Evolutionary conservation across 2,329 filamentous ascomycete genomes (phyloP).

Genomic region (Diaporthe helianthi): DNA sequence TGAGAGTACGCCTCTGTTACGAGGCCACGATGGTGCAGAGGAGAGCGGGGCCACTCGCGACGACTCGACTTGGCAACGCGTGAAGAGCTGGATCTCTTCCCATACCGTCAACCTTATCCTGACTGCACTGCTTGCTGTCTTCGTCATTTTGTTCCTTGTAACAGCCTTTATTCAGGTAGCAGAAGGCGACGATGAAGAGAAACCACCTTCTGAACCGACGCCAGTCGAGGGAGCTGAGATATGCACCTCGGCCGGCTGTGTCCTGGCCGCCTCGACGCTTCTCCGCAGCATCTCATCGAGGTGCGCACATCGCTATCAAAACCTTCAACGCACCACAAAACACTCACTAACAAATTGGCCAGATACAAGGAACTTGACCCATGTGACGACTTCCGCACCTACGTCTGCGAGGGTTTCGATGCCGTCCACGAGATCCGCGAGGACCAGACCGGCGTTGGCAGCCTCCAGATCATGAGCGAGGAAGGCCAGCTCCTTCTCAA

Average conservation of each 20-base stretch:
- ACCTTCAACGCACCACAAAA: slow-evolving; percentile 37
- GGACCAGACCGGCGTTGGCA: slow-evolving; percentile 67
- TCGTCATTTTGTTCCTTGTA: slow-evolving; percentile 28
- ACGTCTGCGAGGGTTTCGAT: slow-evolving; percentile 72
- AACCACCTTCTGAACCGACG: not conserved
- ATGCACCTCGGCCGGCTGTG: slow-evolving; percentile 33
- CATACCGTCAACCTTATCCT: slow-evolving; percentile 29
- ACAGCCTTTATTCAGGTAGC: not conserved
- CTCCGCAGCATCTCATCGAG: slow-evolving; percentile 34
- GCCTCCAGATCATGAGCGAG: slow-evolving; percentile 67
- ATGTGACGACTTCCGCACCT: slow-evolving; percentile 64
- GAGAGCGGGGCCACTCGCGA: not conserved
- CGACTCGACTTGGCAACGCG: slow-evolving; percentile 4
- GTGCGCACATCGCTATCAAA: not conserved
- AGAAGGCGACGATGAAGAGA: not conserved
- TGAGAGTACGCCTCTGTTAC: slow-evolving; percentile 33
- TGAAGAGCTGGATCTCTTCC: slow-evolving; percentile 23
- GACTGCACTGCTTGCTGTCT: slow-evolving; percentile 20
- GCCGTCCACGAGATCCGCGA: slow-evolving; percentile 68
- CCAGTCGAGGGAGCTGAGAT: slow-evolving; percentile 18
- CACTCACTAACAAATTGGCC: not conserved
- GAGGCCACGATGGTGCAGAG: slow-evolving; percentile 25
- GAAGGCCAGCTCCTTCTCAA: slow-evolving; percentile 64
- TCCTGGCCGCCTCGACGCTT: slow-evolving; percentile 33
- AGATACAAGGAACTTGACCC: slow-evolving; percentile 67